These are phyloP conservation scores for Rhodotorula graminis DNA, from an alignment of 768 basidiomycete species.

Conservation along the genomic window DNA sequence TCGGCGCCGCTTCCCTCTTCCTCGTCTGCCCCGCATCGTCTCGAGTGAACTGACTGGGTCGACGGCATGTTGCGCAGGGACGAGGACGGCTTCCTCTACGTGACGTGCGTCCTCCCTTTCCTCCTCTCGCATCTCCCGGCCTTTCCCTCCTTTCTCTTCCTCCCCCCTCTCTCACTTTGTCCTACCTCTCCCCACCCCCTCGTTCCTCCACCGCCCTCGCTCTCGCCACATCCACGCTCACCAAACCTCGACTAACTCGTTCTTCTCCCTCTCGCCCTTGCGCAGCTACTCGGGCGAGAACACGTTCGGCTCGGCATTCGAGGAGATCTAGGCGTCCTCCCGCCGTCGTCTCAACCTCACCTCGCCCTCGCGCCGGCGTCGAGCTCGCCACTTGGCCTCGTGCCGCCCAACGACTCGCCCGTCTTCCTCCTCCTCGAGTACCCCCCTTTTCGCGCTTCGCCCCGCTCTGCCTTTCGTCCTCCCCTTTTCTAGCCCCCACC, in stretches of 20 bases:
- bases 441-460: too few relatives aligned
- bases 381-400: too few relatives aligned
- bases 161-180: too few relatives aligned
- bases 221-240: neutral
- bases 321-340: too few relatives aligned
- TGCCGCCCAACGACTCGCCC: too few relatives aligned
- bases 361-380: too few relatives aligned
- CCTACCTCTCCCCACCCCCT: neutral
- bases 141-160: neutral
- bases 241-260: neutral
- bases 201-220: neutral
- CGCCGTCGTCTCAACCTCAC: too few relatives aligned
- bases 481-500: too few relatives aligned
- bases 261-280: slow-evolving; percentile 47
- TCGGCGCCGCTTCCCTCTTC: slow-evolving; percentile 24
- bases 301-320: slow-evolving; percentile 61
- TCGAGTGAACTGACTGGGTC: too few relatives aligned
- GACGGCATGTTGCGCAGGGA: slow-evolving; percentile 61
- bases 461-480: too few relatives aligned
- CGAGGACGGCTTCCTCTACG: slow-evolving; percentile 97
- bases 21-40: slow-evolving; percentile 5
- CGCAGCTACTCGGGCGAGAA: slow-evolving; percentile 86
- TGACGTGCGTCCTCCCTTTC: slow-evolving; percentile 45
- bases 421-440: too few relatives aligned
- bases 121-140: too few relatives aligned